phyloP scores from a whole-genome alignment of 257 asterid genomes.

The Orobanche coerulescens region DNA sequence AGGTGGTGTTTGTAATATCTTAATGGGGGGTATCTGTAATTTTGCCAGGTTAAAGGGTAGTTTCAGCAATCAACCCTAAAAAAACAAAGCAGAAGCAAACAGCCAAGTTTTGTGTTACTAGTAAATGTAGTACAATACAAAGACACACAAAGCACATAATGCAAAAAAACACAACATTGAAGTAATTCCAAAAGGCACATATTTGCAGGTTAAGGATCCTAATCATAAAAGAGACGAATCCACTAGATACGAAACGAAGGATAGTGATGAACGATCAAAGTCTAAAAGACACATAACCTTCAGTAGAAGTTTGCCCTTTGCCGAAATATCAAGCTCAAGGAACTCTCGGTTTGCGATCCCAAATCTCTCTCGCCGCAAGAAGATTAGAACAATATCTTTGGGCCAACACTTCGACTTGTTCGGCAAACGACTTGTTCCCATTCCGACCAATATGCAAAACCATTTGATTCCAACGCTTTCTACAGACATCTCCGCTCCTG shows the following conservation, averaged over 20 bases:
- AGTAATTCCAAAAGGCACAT: too few species aligned
- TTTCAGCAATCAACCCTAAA: too few species aligned
- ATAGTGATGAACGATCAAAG: too few species aligned
- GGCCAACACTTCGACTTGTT: conserved; percentile 49
- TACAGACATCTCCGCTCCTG: conserved; percentile 40
- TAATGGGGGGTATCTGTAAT: too few species aligned
- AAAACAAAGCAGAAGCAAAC: too few species aligned
- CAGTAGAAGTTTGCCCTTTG: neutral
- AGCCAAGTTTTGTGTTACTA: too few species aligned
- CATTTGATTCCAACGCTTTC: conserved; percentile 54
- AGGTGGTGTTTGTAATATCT: neutral
- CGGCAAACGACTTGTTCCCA: conserved; percentile 37
- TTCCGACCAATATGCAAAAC: conserved; percentile 38
- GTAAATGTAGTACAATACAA: conserved; percentile 3
- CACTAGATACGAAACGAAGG: too few species aligned
- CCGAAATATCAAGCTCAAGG: conserved; percentile 26
- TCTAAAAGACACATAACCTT: conserved; percentile 22
- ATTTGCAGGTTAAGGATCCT: too few species aligned
- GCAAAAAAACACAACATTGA: too few species aligned
- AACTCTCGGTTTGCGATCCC: conserved; percentile 47
- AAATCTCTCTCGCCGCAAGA: conserved; percentile 40
- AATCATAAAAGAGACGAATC: too few species aligned
- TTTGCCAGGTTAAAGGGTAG: too few species aligned
- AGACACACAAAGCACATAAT: neutral
- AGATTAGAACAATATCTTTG: conserved; percentile 42